Base-by-base conservation (phyloP, 2,329 filamentous ascomycete genomes). In the Alternaria angustiovoidea region DNA sequence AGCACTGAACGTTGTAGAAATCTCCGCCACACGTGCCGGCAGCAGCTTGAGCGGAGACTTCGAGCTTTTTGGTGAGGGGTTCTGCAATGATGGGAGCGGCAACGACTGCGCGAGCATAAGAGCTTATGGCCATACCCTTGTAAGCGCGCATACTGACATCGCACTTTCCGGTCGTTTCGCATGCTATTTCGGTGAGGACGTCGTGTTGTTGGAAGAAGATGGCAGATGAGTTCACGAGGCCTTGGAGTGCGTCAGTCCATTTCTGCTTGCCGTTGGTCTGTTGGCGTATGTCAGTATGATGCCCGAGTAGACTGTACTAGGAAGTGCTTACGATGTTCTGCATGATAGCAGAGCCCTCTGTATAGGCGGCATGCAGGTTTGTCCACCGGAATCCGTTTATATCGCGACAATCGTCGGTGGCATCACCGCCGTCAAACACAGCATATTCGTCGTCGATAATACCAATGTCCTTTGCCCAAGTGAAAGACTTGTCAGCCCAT, bases 181-280 rank as follows among this genome's bases (percentile, higher is more conserved):
- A 92, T n/a, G 87, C 86, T 44, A 82, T 81, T 76, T 92, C 89
- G 70, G 82, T 87, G 85, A 91, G 87, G 76, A 90, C 80, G 66
- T 87, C 85, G 16, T 80, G 71, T 47, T 79, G 82, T 47, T 79
- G 82, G 5, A 84, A 82, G 47, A 75, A 73, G 16, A 62, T 14
- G 3, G 57, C 71, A 0, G 81, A 81, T 74, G 57, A 38, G 4
- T 69, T 67, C 0, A 65, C 64, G 30, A 75, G 62, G 4, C 67
- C 67, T n/a, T 54, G 51, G 28, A 73, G 62, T 2, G 63, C 53
- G 2, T 63, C 44, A 14, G 65, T 70, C 72, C 71, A 75, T 26
- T 64, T 68, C 14, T 70, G 51, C 41, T 62, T 51, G 16, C 62
- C 66, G 18, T 69, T 65, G 5, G 71, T 73, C 72, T 74, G n/a